Evolutionary conservation across 495 filamentous ascomycete species (phyloP).

Genomic region (Talaromyces stipitatus): DNA sequence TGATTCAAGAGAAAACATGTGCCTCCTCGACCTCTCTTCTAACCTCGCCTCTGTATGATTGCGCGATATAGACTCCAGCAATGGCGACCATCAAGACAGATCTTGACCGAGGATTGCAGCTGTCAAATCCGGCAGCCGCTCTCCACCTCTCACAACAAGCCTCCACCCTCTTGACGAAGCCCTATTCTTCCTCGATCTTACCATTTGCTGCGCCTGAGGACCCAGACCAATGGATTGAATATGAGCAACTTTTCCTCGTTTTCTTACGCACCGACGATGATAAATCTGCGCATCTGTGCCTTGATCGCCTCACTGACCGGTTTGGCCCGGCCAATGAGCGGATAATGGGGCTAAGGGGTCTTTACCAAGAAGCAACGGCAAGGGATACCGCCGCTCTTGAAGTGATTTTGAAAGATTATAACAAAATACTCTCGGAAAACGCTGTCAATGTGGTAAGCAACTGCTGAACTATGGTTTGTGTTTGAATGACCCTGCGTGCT

Average conservation of each 20-base stretch:
- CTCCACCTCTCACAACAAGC: conserved; percentile 74
- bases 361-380: conserved; percentile 82
- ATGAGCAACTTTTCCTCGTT: conserved; percentile 78
- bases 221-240: conserved; percentile 67
- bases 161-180: conserved; percentile 55
- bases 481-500: background rate
- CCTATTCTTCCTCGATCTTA: conserved; percentile 45
- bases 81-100: background rate
- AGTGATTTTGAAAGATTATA: conserved; percentile 64
- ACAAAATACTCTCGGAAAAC: conserved; percentile 62
- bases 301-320: conserved; percentile 64
- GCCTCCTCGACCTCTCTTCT: background rate
- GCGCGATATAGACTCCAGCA: background rate
- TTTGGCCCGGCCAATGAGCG: conserved; percentile 80
- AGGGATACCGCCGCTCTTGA: conserved; percentile 54
- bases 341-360: conserved; percentile 69
- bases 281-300: conserved; percentile 60
- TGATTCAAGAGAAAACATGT: background rate
- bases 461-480: background rate
- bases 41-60: background rate
- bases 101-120: conserved; percentile 2
- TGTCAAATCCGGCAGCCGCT: conserved; percentile 40
- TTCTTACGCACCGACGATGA: conserved; percentile 85
- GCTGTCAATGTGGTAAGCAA: conserved; percentile 68
- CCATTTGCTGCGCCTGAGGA: conserved; percentile 48